Evolutionary conservation across 306 rosid species (phyloP).

Genomic region (Quercus glauca): DNA sequence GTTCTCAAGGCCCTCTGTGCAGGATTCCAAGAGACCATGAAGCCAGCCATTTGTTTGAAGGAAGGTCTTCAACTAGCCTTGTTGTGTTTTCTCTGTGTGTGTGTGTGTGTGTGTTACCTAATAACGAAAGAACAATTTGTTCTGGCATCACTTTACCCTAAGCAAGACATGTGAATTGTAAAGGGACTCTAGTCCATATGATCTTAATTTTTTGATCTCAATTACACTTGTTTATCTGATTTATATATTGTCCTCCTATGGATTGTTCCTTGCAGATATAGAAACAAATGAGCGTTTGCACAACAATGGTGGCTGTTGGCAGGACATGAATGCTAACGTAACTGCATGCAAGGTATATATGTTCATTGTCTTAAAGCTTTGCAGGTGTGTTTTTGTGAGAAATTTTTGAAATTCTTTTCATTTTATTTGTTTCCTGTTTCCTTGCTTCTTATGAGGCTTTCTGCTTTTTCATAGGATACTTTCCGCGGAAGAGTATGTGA

Average conservation of each 20-base stretch:
- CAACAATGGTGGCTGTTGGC: conserved; percentile 96
- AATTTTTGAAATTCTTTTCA: neutral
- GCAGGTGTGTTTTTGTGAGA: neutral
- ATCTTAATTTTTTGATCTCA: neutral
- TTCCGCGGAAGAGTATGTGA: conserved; percentile 95
- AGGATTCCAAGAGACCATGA: conserved; percentile 85
- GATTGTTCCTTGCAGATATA: conserved; percentile 46
- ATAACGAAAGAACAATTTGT: neutral
- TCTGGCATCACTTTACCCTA: too few species aligned
- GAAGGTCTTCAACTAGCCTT: conserved; percentile 47
- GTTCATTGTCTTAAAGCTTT: conserved; percentile 13
- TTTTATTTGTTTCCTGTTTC: conserved; percentile 4
- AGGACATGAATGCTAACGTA: conserved; percentile 58
- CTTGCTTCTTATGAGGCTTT: conserved; percentile 8
- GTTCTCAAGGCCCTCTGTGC: conserved; percentile 92
- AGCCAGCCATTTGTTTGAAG: conserved; percentile 81
- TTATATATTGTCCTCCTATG: conserved; percentile 1
- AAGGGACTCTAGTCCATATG: neutral
- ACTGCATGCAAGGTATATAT: conserved; percentile 87
- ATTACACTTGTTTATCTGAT: conserved; percentile 22
- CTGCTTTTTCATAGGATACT: conserved; percentile 54
- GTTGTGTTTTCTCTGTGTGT: neutral
- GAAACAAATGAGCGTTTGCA: conserved; percentile 92
- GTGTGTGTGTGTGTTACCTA: neutral
- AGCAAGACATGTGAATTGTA: too few species aligned